Evolutionary conservation across 768 basidiomycete species (phyloP), one percentile per base, ranked within the genome.

Genomic region (Trametes elegans): DNA sequence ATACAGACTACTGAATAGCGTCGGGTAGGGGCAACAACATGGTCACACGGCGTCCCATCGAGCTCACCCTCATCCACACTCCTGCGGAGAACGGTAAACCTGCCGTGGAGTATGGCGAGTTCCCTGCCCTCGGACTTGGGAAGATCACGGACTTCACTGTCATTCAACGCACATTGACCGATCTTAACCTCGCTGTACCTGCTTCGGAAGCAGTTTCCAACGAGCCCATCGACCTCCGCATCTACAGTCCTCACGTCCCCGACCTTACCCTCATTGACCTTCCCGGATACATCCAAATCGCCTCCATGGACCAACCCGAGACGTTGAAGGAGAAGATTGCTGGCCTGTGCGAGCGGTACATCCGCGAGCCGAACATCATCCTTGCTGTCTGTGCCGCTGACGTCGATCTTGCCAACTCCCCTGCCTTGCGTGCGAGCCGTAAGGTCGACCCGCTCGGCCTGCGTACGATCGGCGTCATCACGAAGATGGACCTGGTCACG

Each of bases 291-390:
- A 86, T 99, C 53, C 96, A 99, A 68, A 90, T 98, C 38, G 78
- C 90, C 5, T 93, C 91, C 40, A 74, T 98, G 74, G 96, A 99
- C 74, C 97, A 99, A 68, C 97, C 97, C 0, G 95, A 98, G 60
- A 77, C 80, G 18, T 80, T 99, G 57, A 97, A 93, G 68, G 93
- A 96, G 66, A 96, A 98, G 71, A 96, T 99, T 58, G 76, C 89
- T 0, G 64, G 68, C 8, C 76, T 99, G 0, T 98, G 97, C 71
- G 97, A 98, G 53, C 91, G 87, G 68, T 99, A 99, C 70, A 99
- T 99, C 64, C 85, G 91, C n/a, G 93, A 98, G 68, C 96, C 97
- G n/a, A 99, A 99, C 70, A 93, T 99, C 70, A 89, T 98, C 63
- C 82, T 99, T n/a, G 96, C 97, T 5, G 92, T 99, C 16, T 99